A percentile compares a stretch with the other conserved stretches of the same genome.
Evolutionary conservation across 495 filamentous ascomycete genomes (phyloP).

Genomic region (Penicillium pulvis): DNA sequence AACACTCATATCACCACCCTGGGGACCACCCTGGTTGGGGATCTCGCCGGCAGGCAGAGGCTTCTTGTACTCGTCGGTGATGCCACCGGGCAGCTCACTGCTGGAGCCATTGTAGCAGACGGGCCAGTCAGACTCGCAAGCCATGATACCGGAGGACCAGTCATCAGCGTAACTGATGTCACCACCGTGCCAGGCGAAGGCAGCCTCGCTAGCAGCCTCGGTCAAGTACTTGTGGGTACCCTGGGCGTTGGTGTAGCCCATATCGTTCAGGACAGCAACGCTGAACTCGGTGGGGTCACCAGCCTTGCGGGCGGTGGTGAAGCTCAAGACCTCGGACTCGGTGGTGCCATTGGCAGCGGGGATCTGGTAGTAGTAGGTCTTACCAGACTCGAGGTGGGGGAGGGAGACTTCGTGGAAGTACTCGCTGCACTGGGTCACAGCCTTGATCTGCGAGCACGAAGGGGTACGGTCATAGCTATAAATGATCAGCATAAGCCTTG

Average conservation of each 20-base stretch:
- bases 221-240: conserved; percentile 47
- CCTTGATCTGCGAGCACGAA: conserved; percentile 45
- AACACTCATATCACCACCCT: conserved; percentile 52
- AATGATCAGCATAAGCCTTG: conserved; percentile 1
- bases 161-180: conserved; percentile 53
- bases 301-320: conserved; percentile 45
- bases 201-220: conserved; percentile 37
- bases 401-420: conserved; percentile 52
- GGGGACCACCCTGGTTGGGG: conserved; percentile 49
- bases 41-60: conserved; percentile 51
- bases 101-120: conserved; percentile 56
- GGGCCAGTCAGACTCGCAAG: conserved; percentile 50
- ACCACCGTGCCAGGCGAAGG: conserved; percentile 56
- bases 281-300: conserved; percentile 35
- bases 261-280: conserved; percentile 49
- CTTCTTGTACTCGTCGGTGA: conserved; percentile 39
- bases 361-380: conserved; percentile 51
- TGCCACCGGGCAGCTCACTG: conserved; percentile 37
- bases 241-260: conserved; percentile 52
- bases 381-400: conserved; percentile 37
- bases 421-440: conserved; percentile 53
- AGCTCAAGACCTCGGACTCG: conserved; percentile 38
- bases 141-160: conserved; percentile 52
- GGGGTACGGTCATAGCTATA: conserved; percentile 53
- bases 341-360: conserved; percentile 48